Base-by-base conservation (phyloP, 331 rosid genomes). In the Stylosanthes scabra region DNA sequence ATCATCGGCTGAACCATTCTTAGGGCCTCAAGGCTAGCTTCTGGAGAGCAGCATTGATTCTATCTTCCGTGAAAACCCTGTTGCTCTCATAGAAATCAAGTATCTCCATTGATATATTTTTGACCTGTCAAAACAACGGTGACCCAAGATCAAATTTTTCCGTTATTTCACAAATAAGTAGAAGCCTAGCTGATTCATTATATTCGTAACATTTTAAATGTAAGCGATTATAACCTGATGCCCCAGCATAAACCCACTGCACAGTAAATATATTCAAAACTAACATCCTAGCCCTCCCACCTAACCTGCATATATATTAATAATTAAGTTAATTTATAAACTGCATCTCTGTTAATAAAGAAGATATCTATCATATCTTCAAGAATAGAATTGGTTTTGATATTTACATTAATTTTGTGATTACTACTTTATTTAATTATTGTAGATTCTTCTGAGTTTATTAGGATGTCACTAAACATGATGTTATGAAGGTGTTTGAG, bases 41-140 rank as follows among this genome's bases (percentile, higher is more conserved):
- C 80, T 62, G 75, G 44, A 93, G 74, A 49, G 96, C 97, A 81
- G 88, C 84, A 76, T 55, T 70, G 61, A 79, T 39, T 78, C 94
- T 88, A 29, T 93, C 97, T 0, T 91, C 93, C 0, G 83, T 55
- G 68, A 77, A 66, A 81, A 71, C 68, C 69, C 80, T 74, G 76
- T 79, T 79, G 91, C 85, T 83, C 76, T 93, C 97, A 59, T 93
- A 89, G 76, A 93, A 91, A 82, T 93, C 97, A 72, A 93, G 80
- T 77, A 89, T 86, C 91, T 93, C 98, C 86, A 88, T 89, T 12
- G 97, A 93, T 79, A 93, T 93, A 61, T 89, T 89, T 71, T 91
- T 91, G 40, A 93, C 90, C 96, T 93, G 91, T 68, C 82, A 82
- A 77, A 62, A 69, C 9, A 27, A 68, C 65, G 44, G 31, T 39